A percentile compares a stretch with the other conserved stretches of the same genome.
Evolutionary conservation across 202 grass and related monocot species (phyloP).

Genomic region (Alloteropsis angusta): DNA sequence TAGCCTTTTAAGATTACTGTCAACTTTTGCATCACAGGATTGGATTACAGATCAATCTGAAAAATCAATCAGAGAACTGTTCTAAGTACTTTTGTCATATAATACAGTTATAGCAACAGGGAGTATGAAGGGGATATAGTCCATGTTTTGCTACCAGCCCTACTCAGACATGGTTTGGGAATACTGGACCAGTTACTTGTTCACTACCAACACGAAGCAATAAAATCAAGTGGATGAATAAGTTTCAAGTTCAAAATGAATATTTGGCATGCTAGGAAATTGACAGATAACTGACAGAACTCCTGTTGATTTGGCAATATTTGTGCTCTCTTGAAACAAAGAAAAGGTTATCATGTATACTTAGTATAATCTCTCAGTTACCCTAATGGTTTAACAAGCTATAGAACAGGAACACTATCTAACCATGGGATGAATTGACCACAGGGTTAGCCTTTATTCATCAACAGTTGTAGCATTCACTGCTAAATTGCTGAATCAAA

Average conservation of each 20-base stretch:
- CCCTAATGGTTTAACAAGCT: background rate
- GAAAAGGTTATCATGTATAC: background rate
- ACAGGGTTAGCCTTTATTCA: background rate
- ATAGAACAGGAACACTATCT: conserved; percentile 7
- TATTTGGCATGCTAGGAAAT: conserved; percentile 8
- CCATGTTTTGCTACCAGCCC: background rate
- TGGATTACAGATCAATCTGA: background rate
- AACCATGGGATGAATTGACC: background rate
- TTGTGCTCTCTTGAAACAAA: background rate
- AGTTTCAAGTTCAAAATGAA: background rate
- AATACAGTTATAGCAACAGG: background rate
- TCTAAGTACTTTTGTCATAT: background rate
- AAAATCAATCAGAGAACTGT: background rate
- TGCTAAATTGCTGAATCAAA: background rate
- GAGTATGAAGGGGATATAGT: background rate
- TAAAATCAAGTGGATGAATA: background rate
- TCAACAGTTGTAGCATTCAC: conserved; percentile 3
- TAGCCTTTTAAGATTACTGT: background rate
- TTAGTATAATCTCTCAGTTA: background rate
- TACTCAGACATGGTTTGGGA: background rate
- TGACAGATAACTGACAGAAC: background rate
- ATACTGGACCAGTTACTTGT: background rate
- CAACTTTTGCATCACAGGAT: background rate
- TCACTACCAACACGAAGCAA: background rate
- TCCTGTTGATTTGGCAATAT: background rate